These are phyloP conservation scores for Beverwykella pulmonaria DNA, from an alignment of 495 filamentous ascomycete genomes.

Conservation along the genomic window DNA sequence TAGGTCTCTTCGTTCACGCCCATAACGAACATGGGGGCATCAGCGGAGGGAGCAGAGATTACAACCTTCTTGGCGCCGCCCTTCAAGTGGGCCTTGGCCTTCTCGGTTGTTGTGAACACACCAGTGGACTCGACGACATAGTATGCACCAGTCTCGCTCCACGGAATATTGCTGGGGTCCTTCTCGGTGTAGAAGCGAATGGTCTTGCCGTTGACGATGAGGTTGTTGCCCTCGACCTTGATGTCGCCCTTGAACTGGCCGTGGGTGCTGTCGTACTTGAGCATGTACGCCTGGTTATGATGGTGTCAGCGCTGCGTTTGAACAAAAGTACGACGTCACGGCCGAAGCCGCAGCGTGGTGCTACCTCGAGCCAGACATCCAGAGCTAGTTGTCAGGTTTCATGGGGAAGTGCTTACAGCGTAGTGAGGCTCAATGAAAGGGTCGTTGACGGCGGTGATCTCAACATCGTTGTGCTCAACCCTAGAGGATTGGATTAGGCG, in stretches of 20 bases:
- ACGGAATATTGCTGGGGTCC: slow-evolving; percentile 90
- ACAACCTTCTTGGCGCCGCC: slow-evolving; percentile 99
- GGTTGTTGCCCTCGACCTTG: slow-evolving; percentile 70
- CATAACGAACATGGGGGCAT: slow-evolving; percentile 99
- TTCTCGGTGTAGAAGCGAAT: slow-evolving; percentile 94
- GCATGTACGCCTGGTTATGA: slow-evolving; percentile 85
- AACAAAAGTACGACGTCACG: not conserved
- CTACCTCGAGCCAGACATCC: not conserved
- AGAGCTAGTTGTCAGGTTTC: not conserved
- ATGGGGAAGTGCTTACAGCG: slow-evolving; percentile 70
- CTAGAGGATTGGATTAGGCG: slow-evolving; percentile 53
- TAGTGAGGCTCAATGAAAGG: slow-evolving; percentile 99
- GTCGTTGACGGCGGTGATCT: slow-evolving; percentile 96
- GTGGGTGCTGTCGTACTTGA: slow-evolving; percentile 98
- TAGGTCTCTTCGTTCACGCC: slow-evolving; percentile 96
- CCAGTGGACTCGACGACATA: slow-evolving; percentile 98
- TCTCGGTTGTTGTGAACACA: slow-evolving; percentile 98
- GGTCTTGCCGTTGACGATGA: slow-evolving; percentile 92
- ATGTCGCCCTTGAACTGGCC: slow-evolving; percentile 94
- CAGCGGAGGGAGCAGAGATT: slow-evolving; percentile 98
- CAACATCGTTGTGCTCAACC: slow-evolving; percentile 78
- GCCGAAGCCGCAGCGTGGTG: not conserved
- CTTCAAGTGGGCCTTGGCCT: slow-evolving; percentile 94
- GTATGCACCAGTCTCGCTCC: slow-evolving; percentile 82
- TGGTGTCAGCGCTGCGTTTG: slow-evolving; percentile 29